Conservation (phyloP, 2,329 filamentous ascomycete genomes). For the Rosellinia necatrix region DNA sequence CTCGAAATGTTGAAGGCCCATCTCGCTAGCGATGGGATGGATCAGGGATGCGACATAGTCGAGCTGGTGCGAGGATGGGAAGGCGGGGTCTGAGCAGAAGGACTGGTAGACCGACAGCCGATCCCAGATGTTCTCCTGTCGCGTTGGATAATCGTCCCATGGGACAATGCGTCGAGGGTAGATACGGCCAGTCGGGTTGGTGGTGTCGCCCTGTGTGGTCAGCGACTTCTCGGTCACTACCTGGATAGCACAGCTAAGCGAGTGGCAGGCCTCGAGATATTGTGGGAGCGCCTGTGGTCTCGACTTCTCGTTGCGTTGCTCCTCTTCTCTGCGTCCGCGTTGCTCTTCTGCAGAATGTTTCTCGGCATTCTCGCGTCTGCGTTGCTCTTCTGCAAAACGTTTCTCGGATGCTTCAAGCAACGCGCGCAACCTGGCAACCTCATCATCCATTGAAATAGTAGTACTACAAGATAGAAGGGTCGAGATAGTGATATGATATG, state of each 20-base stretch:
- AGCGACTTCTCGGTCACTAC: conserved; percentile 40
- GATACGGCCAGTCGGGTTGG: conserved; percentile 40
- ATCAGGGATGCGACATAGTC: conserved; percentile 41
- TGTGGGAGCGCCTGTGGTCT: conserved; percentile 31
- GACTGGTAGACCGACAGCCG: conserved; percentile 28
- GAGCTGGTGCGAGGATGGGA: conserved; percentile 42
- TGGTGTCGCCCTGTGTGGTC: conserved; percentile 43
- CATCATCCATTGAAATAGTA: no score
- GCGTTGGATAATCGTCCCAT: conserved; percentile 40
- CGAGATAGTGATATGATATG: no score
- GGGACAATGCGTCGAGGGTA: conserved; percentile 44
- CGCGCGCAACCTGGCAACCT: neutral
- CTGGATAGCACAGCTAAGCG: conserved; percentile 38
- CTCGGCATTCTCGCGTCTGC: neutral
- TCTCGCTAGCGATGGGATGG: conserved; percentile 43
- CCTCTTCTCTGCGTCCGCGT: conserved; percentile 34
- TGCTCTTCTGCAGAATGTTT: no score
- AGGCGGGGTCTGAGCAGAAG: conserved; percentile 39
- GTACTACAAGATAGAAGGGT: no score
- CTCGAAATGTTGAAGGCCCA: conserved; percentile 42
- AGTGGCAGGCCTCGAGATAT: conserved; percentile 44
- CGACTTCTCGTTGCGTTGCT: conserved; percentile 32
- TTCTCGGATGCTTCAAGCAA: no score
- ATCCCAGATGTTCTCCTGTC: conserved; percentile 42
- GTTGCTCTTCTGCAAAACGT: conserved; percentile 4